These are phyloP conservation scores for Wickerhamiella azymoides DNA, from an alignment of 805 yeast species.

Conservation along the genomic window DNA sequence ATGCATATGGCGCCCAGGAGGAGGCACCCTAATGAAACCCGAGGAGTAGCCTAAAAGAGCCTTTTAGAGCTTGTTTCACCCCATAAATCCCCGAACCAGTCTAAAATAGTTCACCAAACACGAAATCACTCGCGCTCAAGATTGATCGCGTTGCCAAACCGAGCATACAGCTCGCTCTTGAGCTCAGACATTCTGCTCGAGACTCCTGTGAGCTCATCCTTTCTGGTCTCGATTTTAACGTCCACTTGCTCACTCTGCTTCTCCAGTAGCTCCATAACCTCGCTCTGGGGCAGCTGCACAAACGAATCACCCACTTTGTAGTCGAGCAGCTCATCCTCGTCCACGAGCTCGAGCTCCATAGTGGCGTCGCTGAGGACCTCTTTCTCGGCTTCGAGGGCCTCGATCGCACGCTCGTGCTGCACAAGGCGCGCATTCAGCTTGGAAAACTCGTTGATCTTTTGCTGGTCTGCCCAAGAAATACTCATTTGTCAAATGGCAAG, in stretches of 20 bases:
- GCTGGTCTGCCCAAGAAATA: constrained; percentile 69
- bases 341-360: constrained; percentile 74
- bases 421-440: constrained; percentile 64
- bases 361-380: constrained; percentile 80
- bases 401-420: constrained; percentile 36
- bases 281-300: constrained; percentile 49
- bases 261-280: constrained; percentile 58
- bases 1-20: background rate
- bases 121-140: constrained; percentile 41
- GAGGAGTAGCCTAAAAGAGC: too few relatives aligned
- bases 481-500: background rate
- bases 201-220: constrained; percentile 35
- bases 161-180: constrained; percentile 67
- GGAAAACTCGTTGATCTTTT: constrained; percentile 76
- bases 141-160: constrained; percentile 81
- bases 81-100: too few relatives aligned
- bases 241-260: constrained; percentile 42
- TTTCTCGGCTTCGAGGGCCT: constrained; percentile 47
- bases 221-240: constrained; percentile 33
- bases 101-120: too few relatives aligned
- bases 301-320: constrained; percentile 75
- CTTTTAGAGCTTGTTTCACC: too few relatives aligned
- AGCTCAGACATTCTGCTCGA: constrained; percentile 44
- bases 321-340: constrained; percentile 33
- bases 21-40: too few relatives aligned